Evolutionary conservation across 2,329 filamentous ascomycete species (phyloP).

Genomic region (Aspergillus sp.): DNA sequence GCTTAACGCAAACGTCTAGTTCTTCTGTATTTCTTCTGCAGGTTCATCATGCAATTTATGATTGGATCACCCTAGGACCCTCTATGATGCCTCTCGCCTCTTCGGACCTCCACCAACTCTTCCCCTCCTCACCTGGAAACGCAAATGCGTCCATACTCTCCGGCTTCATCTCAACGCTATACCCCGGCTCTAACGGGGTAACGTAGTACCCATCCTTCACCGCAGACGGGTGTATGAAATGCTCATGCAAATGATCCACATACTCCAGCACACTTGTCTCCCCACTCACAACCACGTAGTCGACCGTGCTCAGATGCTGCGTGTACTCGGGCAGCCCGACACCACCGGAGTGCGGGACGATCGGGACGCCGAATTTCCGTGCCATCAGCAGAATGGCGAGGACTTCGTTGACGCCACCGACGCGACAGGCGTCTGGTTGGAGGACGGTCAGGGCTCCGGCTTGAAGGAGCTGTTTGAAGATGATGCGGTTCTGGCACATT

Average conservation of each 20-base stretch:
- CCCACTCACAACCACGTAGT: conserved; percentile 79
- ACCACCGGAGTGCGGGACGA: conserved; percentile 82
- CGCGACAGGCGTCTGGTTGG: conserved; percentile 81
- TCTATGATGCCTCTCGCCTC: conserved; percentile 70
- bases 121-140: conserved; percentile 67
- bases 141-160: conserved; percentile 74
- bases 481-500: conserved; percentile 90
- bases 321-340: conserved; percentile 91
- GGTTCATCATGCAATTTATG: no score
- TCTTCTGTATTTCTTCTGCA: no score
- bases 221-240: conserved; percentile 72
- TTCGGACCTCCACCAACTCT: conserved; percentile 78
- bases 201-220: conserved; percentile 83
- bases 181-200: conserved; percentile 73
- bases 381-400: conserved; percentile 84
- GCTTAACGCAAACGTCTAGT: neutral
- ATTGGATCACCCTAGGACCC: conserved; percentile 29
- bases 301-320: conserved; percentile 83
- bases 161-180: conserved; percentile 88
- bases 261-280: conserved; percentile 80
- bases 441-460: conserved; percentile 76
- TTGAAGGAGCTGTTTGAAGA: conserved; percentile 86
- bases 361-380: conserved; percentile 58
- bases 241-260: conserved; percentile 88
- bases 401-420: conserved; percentile 87